Evolutionary conservation across 176 grass and related monocot genomes (phyloP).

Genomic region (maize (Zea mays)): DNA sequence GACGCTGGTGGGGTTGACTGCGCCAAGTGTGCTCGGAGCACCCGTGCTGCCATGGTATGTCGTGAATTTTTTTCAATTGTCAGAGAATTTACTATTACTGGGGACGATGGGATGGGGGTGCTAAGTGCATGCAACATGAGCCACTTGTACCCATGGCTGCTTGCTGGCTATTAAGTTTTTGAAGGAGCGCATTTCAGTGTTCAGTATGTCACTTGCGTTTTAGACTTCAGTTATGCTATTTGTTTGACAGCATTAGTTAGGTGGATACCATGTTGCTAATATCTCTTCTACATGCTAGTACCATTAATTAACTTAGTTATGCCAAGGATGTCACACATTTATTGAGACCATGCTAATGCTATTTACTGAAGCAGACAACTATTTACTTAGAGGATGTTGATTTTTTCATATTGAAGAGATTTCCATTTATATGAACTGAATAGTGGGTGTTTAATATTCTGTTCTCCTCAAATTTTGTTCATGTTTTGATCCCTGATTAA

Average conservation of each 20-base stretch:
- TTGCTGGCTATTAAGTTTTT: not conserved
- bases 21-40: conserved; percentile 67
- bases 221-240: not conserved
- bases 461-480: conserved; percentile 33
- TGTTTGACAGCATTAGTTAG: conserved; percentile 41
- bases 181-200: not conserved
- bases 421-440: conserved; percentile 17
- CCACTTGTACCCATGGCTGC: not conserved
- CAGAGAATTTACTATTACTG: conserved; percentile 32
- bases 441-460: conserved; percentile 11
- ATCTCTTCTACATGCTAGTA: conserved; percentile 22
- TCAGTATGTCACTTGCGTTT: conserved; percentile 3
- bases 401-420: not conserved
- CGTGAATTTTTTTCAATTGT: not conserved
- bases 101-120: not conserved
- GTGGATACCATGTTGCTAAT: conserved; percentile 24
- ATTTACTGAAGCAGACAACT: conserved; percentile 16
- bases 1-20: conserved; percentile 96
- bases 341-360: not conserved
- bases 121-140: not conserved
- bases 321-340: conserved; percentile 10
- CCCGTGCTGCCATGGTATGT: conserved; percentile 44
- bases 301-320: conserved; percentile 28
- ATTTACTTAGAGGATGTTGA: not conserved
- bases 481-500: conserved; percentile 24